Evolutionary conservation across 208 protist species (phyloP).

Genomic region (Zelonia costaricensis): DNA sequence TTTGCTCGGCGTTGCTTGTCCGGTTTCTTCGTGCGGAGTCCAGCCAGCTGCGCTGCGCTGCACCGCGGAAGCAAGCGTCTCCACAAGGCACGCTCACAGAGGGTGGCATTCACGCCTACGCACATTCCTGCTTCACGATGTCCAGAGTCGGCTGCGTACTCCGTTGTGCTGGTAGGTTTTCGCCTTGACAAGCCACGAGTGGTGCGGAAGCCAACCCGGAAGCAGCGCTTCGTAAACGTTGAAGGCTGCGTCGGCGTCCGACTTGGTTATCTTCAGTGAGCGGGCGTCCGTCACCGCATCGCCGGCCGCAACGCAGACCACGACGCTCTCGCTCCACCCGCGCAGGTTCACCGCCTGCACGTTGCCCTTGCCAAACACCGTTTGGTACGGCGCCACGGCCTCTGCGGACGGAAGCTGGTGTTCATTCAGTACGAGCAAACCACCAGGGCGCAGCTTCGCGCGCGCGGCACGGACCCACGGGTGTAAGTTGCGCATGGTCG

Average conservation of each 20-base stretch:
- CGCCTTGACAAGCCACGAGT: constrained; percentile 34
- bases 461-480: constrained; percentile 25
- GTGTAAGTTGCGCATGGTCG: constrained; percentile 60
- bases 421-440: constrained; percentile 76
- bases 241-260: constrained; percentile 24
- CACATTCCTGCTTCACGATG: constrained; percentile 18
- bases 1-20: too few relatives aligned
- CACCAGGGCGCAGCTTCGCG: constrained; percentile 37
- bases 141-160: constrained; percentile 29
- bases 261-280: constrained; percentile 21
- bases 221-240: constrained; percentile 35
- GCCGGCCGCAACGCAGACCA: constrained; percentile 49
- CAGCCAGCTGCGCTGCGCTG: too few relatives aligned
- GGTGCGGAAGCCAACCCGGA: constrained; percentile 43
- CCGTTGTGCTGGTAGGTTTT: constrained; percentile 4
- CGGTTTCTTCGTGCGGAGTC: too few relatives aligned
- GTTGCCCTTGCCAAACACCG: constrained; percentile 53
- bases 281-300: constrained; percentile 17
- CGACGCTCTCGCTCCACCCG: constrained; percentile 78
- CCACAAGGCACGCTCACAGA: too few relatives aligned
- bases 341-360: constrained; percentile 75
- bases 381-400: constrained; percentile 32
- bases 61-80: too few relatives aligned
- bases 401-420: constrained; percentile 53
- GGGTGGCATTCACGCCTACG: too few relatives aligned